Evolutionary conservation across 169 alveolate genomes (phyloP), one percentile per base, ranked within the genome.

Genomic region (Neospora caninum): DNA sequence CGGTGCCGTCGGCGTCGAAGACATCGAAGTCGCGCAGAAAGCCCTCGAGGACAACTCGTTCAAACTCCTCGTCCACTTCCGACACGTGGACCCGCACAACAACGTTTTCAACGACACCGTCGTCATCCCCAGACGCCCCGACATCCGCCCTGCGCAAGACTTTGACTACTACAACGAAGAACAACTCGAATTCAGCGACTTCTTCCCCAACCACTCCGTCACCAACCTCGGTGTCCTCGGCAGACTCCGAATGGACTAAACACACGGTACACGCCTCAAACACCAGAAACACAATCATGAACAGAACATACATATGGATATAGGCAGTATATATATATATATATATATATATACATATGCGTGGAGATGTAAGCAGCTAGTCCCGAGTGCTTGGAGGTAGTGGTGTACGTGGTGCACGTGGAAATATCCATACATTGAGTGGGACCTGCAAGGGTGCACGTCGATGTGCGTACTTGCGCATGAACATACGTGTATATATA

Each of bases 161-260:
- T 82, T 39, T 34, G 89, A 82, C 69, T 82, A 82, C 38, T 82
- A 82, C 64, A 82, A 82, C 64, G 89, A 82, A 6, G 89, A 82
- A 18, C 89, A 82, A 29, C 89, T 82, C 64, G 89, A 82, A 16
- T 82, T 82, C 89, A 29, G 16, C 64, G 67, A 82, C 67, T 82
- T 22, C 67, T 82, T 82, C 64, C 89, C 89, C 10, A 49, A 82
- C 0, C 53, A 43, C 53, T 4, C 20, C n/a, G 64, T 82, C 39
- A 16, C 39, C n/a, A 13, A 22, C 34, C 89, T 82, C 64, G 89
- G 20, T 34, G 89, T 34, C 49, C 38, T 73, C 9, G 45, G 45
- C 49, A 22, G 84, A 22, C 49, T 73, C 84, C 22, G 39, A 18
- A 36, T 34, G 84, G 42, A 73, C 25, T 36, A 73, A 10, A 73